Evolutionary conservation across 2,329 filamentous ascomycete genomes (phyloP).

Genomic region (Exophiala sideris): DNA sequence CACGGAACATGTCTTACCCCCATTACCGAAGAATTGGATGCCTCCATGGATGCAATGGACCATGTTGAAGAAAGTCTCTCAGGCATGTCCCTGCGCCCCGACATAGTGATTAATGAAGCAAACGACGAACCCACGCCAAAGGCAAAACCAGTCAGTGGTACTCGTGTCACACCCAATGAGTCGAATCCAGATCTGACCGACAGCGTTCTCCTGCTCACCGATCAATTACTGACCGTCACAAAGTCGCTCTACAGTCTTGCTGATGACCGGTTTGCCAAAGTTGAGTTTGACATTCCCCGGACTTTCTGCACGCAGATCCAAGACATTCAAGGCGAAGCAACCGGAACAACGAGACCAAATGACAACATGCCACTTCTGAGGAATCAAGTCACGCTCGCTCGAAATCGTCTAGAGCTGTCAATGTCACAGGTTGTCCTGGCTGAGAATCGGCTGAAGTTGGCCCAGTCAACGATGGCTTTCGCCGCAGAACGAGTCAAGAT

Average conservation of each 20-base stretch:
- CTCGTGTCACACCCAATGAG: not conserved
- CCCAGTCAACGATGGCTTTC: not conserved
- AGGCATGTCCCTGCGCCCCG: no score
- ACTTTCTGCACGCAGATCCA: not conserved
- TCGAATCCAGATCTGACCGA: not conserved
- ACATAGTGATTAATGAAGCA: no score
- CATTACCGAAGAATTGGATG: no score
- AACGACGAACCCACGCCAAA: no score
- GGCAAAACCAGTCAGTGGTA: not conserved
- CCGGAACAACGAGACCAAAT: not conserved
- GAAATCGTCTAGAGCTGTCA: not conserved
- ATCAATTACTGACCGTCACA: not conserved
- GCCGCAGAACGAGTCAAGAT: no score
- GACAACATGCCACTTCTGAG: not conserved
- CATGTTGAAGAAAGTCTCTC: no score
- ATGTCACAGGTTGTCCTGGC: not conserved
- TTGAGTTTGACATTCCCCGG: not conserved
- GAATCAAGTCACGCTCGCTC: not conserved
- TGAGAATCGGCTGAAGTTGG: not conserved
- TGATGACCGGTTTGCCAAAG: not conserved
- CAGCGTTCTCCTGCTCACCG: not conserved
- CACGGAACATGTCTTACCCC: no score
- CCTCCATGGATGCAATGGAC: no score
- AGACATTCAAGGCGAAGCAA: not conserved
- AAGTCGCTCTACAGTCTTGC: not conserved